These are phyloP conservation scores for Peribolospora kevripleyi DNA, from an alignment of 768 basidiomycete species.

Conservation along the genomic window DNA sequence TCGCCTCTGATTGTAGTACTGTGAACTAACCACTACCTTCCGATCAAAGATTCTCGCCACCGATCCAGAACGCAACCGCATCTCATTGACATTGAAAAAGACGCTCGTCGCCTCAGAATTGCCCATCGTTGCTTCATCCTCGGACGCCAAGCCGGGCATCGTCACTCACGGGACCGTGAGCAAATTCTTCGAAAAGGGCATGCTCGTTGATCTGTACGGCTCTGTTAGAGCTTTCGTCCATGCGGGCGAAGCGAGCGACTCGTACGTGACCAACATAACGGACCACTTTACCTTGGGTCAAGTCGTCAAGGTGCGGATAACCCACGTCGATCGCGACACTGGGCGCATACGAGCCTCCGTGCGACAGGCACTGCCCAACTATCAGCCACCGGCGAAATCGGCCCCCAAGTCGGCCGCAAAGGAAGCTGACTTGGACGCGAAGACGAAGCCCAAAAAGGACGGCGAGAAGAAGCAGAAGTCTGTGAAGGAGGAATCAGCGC, in stretches of 20 bases:
- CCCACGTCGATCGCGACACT: constrained; percentile 33
- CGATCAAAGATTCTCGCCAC: constrained; percentile 45
- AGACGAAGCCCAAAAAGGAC: not conserved
- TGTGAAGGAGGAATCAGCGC: not conserved
- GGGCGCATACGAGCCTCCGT: constrained; percentile 59
- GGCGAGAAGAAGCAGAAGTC: not conserved
- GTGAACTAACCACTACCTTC: not conserved
- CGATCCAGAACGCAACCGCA: constrained; percentile 52
- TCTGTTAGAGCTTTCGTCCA: constrained; percentile 63
- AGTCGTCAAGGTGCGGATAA: constrained; percentile 59
- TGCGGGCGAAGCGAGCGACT: constrained; percentile 31
- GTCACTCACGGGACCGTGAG: constrained; percentile 62
- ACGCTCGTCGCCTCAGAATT: constrained; percentile 56
- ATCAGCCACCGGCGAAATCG: not conserved
- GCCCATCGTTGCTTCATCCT: constrained; percentile 39
- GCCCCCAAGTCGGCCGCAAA: too few species aligned
- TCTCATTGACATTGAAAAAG: constrained; percentile 77
- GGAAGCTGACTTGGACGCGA: constrained; percentile 24
- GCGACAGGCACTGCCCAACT: constrained; percentile 23
- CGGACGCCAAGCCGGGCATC: constrained; percentile 43
- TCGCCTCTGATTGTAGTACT: not conserved
- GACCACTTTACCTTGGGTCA: constrained; percentile 54
- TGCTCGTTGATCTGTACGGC: constrained; percentile 77
- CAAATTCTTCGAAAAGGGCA: constrained; percentile 51
- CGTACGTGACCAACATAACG: constrained; percentile 20